phyloP scores from a whole-genome alignment of 164 flowering plant genomes.

The Tetrastigma voinierianum region DNA sequence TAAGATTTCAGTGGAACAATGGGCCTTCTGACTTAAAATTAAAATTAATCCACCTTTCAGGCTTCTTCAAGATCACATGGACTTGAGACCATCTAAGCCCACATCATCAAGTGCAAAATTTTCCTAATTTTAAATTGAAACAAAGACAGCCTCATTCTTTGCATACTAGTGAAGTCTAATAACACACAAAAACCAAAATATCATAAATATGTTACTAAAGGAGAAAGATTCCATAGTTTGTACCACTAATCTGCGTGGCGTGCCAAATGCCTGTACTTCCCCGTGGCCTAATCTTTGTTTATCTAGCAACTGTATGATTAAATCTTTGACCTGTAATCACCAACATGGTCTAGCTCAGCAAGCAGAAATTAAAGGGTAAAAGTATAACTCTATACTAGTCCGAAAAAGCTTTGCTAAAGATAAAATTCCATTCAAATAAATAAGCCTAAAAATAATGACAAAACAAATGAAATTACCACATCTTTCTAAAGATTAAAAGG shows the following conservation, averaged over 20 bases:
- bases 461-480: background rate
- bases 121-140: background rate
- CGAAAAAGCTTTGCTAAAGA: background rate
- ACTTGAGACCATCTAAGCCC: background rate
- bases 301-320: conserved; percentile 54
- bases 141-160: background rate
- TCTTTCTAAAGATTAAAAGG: background rate
- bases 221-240: background rate
- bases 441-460: background rate
- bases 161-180: background rate
- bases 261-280: conserved; percentile 64
- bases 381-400: background rate
- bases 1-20: background rate
- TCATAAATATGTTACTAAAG: background rate
- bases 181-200: background rate
- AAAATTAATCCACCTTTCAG: background rate
- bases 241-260: conserved; percentile 97
- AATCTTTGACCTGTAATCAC: conserved; percentile 67
- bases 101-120: background rate
- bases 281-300: conserved; percentile 78
- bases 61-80: background rate
- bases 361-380: background rate
- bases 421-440: background rate
- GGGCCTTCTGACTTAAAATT: background rate
- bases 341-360: conserved; percentile 16